Conservation (phyloP, 139 green algal genomes). For the Closterium sp. region DNA sequence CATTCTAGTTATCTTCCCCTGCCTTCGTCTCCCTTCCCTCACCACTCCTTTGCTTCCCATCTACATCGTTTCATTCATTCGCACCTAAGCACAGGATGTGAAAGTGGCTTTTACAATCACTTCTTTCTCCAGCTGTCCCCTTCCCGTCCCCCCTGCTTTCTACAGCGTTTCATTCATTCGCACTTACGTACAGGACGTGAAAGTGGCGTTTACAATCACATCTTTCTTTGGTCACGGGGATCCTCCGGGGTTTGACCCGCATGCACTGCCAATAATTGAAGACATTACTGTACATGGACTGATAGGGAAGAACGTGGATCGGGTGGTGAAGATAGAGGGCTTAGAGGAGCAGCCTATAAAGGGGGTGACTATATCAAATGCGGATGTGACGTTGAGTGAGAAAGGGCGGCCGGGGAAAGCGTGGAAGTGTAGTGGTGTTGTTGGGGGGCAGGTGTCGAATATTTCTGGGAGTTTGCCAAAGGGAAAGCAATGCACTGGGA, state of each 20-base stretch:
- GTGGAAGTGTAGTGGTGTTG: background rate
- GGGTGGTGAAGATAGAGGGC: background rate
- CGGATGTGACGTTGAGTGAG: background rate
- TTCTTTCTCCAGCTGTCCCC: background rate
- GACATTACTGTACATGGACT: background rate
- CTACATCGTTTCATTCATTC: background rate
- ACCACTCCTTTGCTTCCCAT: background rate
- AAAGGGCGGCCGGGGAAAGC: background rate
- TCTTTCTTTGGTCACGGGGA: constrained; percentile 9
- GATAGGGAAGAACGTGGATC: background rate
- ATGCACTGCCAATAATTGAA: background rate
- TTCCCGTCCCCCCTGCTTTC: background rate
- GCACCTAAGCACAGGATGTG: background rate
- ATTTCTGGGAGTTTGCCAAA: background rate
- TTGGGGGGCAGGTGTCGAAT: background rate
- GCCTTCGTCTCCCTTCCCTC: background rate
- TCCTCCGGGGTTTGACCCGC: background rate
- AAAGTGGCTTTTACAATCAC: background rate
- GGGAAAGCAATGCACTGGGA: background rate
- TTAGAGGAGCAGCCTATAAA: background rate
- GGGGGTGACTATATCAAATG: background rate
- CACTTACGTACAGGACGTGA: constrained; percentile 11
- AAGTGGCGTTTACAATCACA: background rate
- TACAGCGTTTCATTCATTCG: background rate
- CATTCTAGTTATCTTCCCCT: no score